phyloP scores from a whole-genome alignment of 2,329 filamentous ascomycete genomes.

The Fusarium cicatricum region DNA sequence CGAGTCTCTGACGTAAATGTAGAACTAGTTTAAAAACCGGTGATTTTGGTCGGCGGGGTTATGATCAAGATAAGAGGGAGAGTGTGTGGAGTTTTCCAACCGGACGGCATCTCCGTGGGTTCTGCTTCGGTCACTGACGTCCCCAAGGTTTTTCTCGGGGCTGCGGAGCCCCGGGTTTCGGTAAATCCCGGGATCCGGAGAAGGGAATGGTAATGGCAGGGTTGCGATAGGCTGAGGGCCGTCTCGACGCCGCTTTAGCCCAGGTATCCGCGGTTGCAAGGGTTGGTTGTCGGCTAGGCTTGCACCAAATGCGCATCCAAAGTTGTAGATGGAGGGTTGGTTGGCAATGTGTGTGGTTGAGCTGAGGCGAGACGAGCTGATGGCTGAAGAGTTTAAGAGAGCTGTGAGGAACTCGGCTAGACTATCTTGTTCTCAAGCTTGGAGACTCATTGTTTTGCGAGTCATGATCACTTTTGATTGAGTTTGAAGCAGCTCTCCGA shows the following conservation, averaged over 20 bases:
- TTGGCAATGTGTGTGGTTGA: conserved; percentile 7
- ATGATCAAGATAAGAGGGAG: neutral
- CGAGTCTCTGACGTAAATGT: neutral
- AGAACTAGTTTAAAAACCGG: neutral
- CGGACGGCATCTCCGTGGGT: conserved; percentile 16
- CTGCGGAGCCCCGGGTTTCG: conserved; percentile 12
- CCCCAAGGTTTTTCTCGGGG: conserved; percentile 28
- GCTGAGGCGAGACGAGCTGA: conserved; percentile 1
- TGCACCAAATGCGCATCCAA: no score
- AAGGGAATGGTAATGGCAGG: conserved; percentile 46
- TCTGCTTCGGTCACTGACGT: conserved; percentile 32
- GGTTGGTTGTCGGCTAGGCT: conserved; percentile 21
- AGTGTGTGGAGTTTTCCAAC: conserved; percentile 12
- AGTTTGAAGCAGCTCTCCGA: no score
- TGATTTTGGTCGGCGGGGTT: neutral
- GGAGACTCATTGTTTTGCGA: neutral
- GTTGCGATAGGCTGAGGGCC: conserved; percentile 43
- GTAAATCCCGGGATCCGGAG: conserved; percentile 38
- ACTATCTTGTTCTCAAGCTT: conserved; percentile 10
- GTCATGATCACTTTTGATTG: no score
- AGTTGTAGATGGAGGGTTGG: conserved; percentile 9
- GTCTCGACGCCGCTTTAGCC: conserved; percentile 21
- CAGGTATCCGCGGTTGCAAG: neutral
- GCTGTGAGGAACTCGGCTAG: conserved; percentile 10
- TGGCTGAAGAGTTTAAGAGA: conserved; percentile 10